A percentile compares a stretch with the other conserved stretches of the same genome.
phyloP scores from a whole-genome alignment of 139 green algal genomes.

The Parachlorella kessleri region DNA sequence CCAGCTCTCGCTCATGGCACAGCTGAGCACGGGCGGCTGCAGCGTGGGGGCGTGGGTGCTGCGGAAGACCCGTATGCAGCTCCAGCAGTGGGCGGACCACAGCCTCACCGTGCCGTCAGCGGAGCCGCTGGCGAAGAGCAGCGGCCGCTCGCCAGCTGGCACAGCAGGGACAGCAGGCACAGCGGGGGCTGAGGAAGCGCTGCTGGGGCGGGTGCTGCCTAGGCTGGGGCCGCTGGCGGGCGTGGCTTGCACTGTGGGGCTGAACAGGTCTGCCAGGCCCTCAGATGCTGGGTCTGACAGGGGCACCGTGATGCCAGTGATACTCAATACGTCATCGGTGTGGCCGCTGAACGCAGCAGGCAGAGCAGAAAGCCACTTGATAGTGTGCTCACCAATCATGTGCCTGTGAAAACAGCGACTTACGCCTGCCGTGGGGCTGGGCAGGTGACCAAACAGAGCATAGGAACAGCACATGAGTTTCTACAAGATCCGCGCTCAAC shows the following conservation, averaged over 20 bases:
- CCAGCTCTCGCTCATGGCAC: slow-evolving; percentile 9
- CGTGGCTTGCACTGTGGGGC: not conserved
- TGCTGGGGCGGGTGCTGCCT: not conserved
- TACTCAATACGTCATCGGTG: slow-evolving; percentile 77
- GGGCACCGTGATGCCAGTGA: slow-evolving; percentile 37
- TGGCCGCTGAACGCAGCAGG: slow-evolving; percentile 57
- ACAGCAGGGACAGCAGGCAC: too few relatives aligned
- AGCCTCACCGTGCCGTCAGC: slow-evolving; percentile 83
- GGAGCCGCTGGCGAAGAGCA: slow-evolving; percentile 69
- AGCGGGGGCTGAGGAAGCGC: too few relatives aligned
- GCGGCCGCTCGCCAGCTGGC: slow-evolving; percentile 13
- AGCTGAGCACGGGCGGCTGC: slow-evolving; percentile 30
- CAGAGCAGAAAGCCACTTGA: not conserved
- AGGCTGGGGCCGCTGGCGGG: not conserved
- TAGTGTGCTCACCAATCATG: too few relatives aligned
- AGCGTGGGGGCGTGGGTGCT: slow-evolving; percentile 2
- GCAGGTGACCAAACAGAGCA: too few relatives aligned
- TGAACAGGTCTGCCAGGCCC: slow-evolving; percentile 6
- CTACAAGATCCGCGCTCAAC: too few relatives aligned
- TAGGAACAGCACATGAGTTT: too few relatives aligned
- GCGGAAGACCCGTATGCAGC: slow-evolving; percentile 53
- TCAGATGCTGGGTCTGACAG: not conserved
- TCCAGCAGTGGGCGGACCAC: slow-evolving; percentile 56
- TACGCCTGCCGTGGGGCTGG: too few relatives aligned
- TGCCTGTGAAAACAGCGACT: too few relatives aligned